These are phyloP conservation scores for Fusarium sp. DNA, from an alignment of 2,329 filamentous ascomycete species.

Conservation along the genomic window DNA sequence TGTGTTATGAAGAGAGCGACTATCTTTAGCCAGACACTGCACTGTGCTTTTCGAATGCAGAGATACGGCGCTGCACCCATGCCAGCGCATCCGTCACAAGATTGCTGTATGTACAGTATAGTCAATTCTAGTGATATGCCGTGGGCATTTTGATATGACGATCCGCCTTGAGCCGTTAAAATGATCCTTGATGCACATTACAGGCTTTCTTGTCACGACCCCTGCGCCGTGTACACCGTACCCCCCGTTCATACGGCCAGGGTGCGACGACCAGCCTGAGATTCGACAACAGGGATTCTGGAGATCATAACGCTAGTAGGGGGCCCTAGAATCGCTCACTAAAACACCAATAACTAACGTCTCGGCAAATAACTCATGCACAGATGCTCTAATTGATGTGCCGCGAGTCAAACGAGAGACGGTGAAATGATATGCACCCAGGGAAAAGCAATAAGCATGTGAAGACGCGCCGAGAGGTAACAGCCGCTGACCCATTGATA, in stretches of 20 bases:
- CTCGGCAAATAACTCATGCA: slow-evolving; percentile 19
- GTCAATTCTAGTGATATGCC: slow-evolving; percentile 2
- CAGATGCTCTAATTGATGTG: slow-evolving; percentile 5
- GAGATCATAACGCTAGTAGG: slow-evolving; percentile 43
- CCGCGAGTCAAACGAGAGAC: slow-evolving; percentile 1
- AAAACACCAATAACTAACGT: slow-evolving; percentile 10
- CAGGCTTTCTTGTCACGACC: slow-evolving; percentile 16
- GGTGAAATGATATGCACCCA: not conserved
- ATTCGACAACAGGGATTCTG: slow-evolving; percentile 28
- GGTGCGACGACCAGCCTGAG: slow-evolving; percentile 31
- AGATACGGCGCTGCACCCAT: slow-evolving; percentile 7
- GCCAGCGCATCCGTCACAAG: slow-evolving; percentile 6
- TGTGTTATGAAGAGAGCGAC: not conserved
- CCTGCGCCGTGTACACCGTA: not conserved
- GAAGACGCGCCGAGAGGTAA: not conserved
- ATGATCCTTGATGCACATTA: slow-evolving; percentile 31
- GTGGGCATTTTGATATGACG: slow-evolving; percentile 8
- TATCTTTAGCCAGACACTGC: not conserved
- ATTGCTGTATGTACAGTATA: not conserved
- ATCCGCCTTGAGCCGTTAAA: slow-evolving; percentile 24
- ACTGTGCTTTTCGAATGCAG: not conserved
- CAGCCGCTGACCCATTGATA: slow-evolving; percentile 1
- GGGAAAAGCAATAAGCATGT: slow-evolving; percentile 4
- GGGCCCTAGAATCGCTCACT: slow-evolving; percentile 4
- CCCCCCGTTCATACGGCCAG: slow-evolving; percentile 1